Base-by-base conservation (phyloP, 164 flowering plant genomes). In the Kalanchoe fedtschenkoi region DNA sequence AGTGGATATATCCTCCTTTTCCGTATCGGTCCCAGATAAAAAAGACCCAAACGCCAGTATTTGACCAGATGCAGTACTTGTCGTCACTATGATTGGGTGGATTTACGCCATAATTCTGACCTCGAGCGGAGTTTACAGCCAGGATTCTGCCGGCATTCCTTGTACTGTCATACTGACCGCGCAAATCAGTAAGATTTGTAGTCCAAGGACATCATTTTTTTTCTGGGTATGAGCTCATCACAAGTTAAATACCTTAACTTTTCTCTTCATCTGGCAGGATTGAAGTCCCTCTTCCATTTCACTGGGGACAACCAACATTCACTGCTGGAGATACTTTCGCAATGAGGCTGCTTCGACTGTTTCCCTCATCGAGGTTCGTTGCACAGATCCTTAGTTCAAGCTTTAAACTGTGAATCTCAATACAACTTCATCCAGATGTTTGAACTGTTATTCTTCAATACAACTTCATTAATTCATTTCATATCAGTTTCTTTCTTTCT, bases 231-330 rank as follows among this genome's bases (percentile, higher is more conserved):
- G 15, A 58, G 61, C 15, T 58, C 19, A n/a, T 58, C 1, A 19
- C 0, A 34, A n/a, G n/a, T n/a, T n/a, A n/a, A n/a, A n/a, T n/a
- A n/a, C n/a, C n/a, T n/a, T n/a, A n/a, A n/a, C n/a, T n/a, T n/a
- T n/a, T n/a, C n/a, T n/a, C n/a, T n/a, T n/a, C n/a, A 34, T 4
- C 53, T 21, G 76, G 66, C 83, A 88, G 93, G 95, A 60, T 90
- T 43, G 75, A 67, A 65, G 32, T 84, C 65, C 95, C 95, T 15
- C 73, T 69, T 69, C 95, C 89, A 46, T 86, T 88, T 69, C 93
- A 86, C 62, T 88, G 95, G 93, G 95, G 97, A 32, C 42, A 65
- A 26, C 95, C 97, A 0, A 83, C 87, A 58, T 90, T 90, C 63
- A 41, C 77, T 53, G 81, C 75, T 37, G 84, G 80, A 43, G 91